Conservation (phyloP, 2,329 filamentous ascomycete species). For the Sarocladium strictum region DNA sequence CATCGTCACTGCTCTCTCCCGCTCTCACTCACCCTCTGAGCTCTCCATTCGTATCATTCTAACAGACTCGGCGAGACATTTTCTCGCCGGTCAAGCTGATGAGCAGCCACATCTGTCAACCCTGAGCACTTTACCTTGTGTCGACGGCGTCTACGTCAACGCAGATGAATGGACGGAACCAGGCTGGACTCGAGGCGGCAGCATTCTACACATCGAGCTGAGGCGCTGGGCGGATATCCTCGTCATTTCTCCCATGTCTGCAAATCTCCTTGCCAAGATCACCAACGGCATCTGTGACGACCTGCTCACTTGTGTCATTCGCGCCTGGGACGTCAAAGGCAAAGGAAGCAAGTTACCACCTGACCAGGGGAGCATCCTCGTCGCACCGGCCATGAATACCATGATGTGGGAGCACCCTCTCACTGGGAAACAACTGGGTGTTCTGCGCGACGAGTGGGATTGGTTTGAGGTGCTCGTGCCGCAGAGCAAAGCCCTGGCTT, state of each 20-base stretch:
- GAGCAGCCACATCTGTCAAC: conserved; percentile 68
- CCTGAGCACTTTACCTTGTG: conserved; percentile 57
- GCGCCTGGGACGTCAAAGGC: conserved; percentile 68
- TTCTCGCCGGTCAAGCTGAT: conserved; percentile 66
- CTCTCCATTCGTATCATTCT: conserved; percentile 83
- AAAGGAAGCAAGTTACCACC: conserved; percentile 34
- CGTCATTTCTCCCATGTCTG: conserved; percentile 73
- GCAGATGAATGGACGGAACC: conserved; percentile 71
- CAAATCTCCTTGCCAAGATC: conserved; percentile 83
- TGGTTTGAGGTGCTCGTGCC: conserved; percentile 65
- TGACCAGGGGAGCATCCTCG: conserved; percentile 59
- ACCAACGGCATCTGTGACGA: conserved; percentile 72
- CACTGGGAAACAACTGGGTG: conserved; percentile 63
- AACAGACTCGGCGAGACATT: conserved; percentile 66
- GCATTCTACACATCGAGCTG: conserved; percentile 86
- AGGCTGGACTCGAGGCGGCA: conserved; percentile 71
- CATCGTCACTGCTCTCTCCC: conserved; percentile 56
- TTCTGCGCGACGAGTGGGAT: conserved; percentile 71
- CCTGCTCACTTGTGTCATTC: conserved; percentile 65
- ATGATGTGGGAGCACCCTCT: conserved; percentile 81
- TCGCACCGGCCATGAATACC: conserved; percentile 82
- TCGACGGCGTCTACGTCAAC: conserved; percentile 77
- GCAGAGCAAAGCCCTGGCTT: conserved; percentile 67
- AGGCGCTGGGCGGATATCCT: conserved; percentile 73
- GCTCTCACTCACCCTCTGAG: conserved; percentile 27